phyloP scores from a whole-genome alignment of 176 grass and related monocot genomes.

The Aegilops tauschii region DNA sequence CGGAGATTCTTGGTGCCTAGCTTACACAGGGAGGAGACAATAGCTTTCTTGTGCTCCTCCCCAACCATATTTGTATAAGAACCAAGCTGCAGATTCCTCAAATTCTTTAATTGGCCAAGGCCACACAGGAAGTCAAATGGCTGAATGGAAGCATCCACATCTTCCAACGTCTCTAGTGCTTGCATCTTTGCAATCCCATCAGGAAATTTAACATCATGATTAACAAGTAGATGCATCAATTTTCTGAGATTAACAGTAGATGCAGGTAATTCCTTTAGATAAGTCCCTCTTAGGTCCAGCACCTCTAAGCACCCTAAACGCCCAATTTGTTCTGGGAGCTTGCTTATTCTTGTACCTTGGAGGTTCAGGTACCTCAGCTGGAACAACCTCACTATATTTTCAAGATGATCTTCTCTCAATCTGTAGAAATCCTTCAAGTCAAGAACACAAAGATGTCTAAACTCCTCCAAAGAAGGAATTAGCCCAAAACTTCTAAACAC shows the following conservation, averaged over 20 bases:
- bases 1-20: neutral
- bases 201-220: neutral
- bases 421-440: too few relatives aligned
- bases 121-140: neutral
- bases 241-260: neutral
- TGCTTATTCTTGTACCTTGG: neutral
- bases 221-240: neutral
- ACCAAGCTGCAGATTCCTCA: neutral
- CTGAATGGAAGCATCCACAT: neutral
- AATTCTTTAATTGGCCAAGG: neutral
- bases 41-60: neutral
- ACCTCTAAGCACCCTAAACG: neutral
- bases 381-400: neutral
- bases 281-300: fast-evolving
- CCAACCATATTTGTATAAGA: neutral
- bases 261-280: neutral
- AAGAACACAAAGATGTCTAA: too few relatives aligned
- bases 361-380: neutral
- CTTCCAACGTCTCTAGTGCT: neutral
- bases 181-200: neutral
- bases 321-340: neutral
- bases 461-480: too few relatives aligned
- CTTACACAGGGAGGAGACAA: neutral
- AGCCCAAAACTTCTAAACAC: too few relatives aligned
- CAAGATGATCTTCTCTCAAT: neutral